A percentile compares a stretch with the other conserved stretches of the same genome.
phyloP scores from a whole-genome alignment of 768 basidiomycete genomes.

The Panaeolus papilionaceus region DNA sequence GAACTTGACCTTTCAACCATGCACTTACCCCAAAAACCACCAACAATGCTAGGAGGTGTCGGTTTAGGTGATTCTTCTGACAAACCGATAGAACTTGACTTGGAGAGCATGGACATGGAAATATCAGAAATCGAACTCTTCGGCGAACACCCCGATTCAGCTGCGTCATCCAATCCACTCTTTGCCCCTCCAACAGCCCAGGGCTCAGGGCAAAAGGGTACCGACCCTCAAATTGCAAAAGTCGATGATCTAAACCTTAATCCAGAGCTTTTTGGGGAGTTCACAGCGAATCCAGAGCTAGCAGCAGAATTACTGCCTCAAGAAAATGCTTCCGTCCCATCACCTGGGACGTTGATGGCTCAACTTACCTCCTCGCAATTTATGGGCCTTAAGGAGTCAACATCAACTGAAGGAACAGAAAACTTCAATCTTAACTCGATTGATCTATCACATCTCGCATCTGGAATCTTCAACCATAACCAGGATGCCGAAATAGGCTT shows the following conservation, averaged over 20 bases:
- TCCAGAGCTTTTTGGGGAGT: constrained; percentile 33
- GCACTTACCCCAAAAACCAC: constrained; percentile 23
- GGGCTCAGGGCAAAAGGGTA: constrained; percentile 19
- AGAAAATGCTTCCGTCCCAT: constrained; percentile 36
- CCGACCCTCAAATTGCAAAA: constrained; percentile 19
- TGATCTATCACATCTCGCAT: constrained; percentile 51
- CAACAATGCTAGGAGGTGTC: constrained; percentile 38
- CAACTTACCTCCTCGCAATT: constrained; percentile 45
- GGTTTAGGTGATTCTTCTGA: constrained; percentile 68
- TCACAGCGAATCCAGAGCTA: constrained; percentile 24
- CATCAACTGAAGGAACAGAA: constrained; percentile 32
- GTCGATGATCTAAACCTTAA: constrained; percentile 26
- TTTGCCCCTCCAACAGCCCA: constrained; percentile 51
- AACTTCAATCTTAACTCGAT: constrained; percentile 57
- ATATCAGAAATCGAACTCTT: constrained; percentile 63
- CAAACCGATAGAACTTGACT: constrained; percentile 82
- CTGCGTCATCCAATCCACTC: constrained; percentile 41
- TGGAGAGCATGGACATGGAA: constrained; percentile 72
- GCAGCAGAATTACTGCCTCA: constrained; percentile 21
- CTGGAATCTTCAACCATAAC: constrained; percentile 47
- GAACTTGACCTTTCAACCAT: constrained; percentile 70
- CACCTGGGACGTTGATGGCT: constrained; percentile 48
- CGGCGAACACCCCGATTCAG: constrained; percentile 45
- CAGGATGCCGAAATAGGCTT: constrained; percentile 51
- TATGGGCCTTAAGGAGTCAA: constrained; percentile 30